Base-by-base conservation (phyloP, 2,329 filamentous ascomycete genomes). In the Fusarium veterinarium region DNA sequence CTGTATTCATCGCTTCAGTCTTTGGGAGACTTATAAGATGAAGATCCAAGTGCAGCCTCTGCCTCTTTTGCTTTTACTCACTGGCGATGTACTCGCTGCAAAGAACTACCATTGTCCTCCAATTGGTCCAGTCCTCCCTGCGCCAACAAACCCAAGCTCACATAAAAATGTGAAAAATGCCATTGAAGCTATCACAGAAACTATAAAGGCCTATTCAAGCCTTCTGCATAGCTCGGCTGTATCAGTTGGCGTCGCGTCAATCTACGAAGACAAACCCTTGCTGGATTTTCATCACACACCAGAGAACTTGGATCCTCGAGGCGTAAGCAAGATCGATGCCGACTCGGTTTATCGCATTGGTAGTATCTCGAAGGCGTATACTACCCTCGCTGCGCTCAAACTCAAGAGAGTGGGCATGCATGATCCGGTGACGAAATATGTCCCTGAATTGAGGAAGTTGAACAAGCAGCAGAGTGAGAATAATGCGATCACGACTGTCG, bases 101-200 rank as follows among this genome's bases (percentile, higher is more conserved):
- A 68, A 68, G 38, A 67, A 60, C 13, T 30, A 67, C 13, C 65
- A 68, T 20, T 68, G 65, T 6, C 65, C 65, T 17, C 63, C 63
- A 6, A 37, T 67, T 20, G 65, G 65, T 1, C 37, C 63, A 2
- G 63, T 67, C 17, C 63, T 67, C 19, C 65, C 63, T 12, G 38
- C 49, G 16, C 65, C 65, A 8, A 62, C 30, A 1, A 25, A 38
- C 17, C 65, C 51, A 23, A 45, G 63, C 35, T 55, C 56, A 11
- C 38, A 35, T n/a, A 12, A 31, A 35, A 41, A 45, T 8, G 63
- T 67, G 12, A 56, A 67, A n/a, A 35, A 30, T 13, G 61, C 45
- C 10, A 28, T 53, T 16, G 31, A 53, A 16, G n/a, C 25, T 14
- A 30, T 66, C 5, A 48, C 17, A 1, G 30, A 48, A 20, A 42